Evolutionary conservation across 495 filamentous ascomycete species (phyloP), one percentile per base, ranked within the genome.

Genomic region (Corynascus novoguineensis): DNA sequence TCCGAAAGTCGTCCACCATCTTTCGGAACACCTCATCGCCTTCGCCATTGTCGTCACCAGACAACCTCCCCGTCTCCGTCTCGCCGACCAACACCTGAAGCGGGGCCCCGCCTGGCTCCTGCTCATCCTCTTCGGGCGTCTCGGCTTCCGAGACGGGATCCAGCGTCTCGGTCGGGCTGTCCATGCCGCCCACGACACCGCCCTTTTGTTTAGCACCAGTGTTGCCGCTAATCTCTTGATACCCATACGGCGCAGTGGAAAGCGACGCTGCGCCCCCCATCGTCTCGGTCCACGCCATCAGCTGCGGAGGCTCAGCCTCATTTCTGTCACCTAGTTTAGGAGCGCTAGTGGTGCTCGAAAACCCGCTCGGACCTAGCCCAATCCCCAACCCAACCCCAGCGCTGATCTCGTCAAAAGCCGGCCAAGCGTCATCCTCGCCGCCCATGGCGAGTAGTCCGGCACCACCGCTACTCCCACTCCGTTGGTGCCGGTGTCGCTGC

Each of bases 131-230:
- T 5, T 10, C 27, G 17, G 50, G 68, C 21, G 66, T 70, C 22
- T 61, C 58, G 1, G 60, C 54, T 51, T 67, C 68, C 15, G 64
- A 65, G 2, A 62, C 63, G 2, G 64, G 59, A 35, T 66, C 68
- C 37, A 70, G 53, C 31, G 64, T 67, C 21, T 66, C 65, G 4
- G 64, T 58, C 14, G 68, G 64, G 25, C 59, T 64, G 19, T 58
- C 64, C 14, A 49, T 22, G 15, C 60, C 64, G n/a, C 59, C 51
- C 24, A 24, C 24, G 4, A 54, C 47, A 2, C 28, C 48, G n/a
- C 46, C 38, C 8, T 40, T 32, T 37, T 29, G 19, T 6, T 29
- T 25, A 5, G 4, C 12, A 17, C 12, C 25, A 19, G 22, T 21
- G 46, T 14, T 7, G 37, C 37, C 35, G 35, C 1, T 10, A 21